Conservation (phyloP, 1,284 basidiomycete genomes). For the Chondrostereum purpureum region DNA sequence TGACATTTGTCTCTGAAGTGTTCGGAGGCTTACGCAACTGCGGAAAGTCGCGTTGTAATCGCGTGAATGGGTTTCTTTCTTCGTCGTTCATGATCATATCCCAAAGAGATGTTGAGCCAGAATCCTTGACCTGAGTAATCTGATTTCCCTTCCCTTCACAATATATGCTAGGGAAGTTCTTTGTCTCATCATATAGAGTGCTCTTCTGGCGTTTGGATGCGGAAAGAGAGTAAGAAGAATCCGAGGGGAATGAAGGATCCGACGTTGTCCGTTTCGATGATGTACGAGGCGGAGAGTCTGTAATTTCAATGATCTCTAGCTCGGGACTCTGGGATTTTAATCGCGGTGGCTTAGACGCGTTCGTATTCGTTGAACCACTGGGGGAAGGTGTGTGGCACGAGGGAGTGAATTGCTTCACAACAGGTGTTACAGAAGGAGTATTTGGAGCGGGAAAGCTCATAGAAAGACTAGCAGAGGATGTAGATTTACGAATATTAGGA, state of each 20-base stretch:
- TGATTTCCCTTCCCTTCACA: constrained; percentile 3
- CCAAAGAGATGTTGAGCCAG: constrained; percentile 11
- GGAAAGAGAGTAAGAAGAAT: constrained; percentile 32
- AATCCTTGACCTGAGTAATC: constrained; percentile 5
- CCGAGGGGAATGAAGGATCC: constrained; percentile 2
- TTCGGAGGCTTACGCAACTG: not conserved
- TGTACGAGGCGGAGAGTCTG: not conserved
- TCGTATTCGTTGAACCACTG: too few species aligned
- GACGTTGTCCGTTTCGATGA: constrained; percentile 3
- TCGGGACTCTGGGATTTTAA: too few species aligned
- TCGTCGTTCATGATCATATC: constrained; percentile 19
- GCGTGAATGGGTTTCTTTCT: constrained; percentile 12
- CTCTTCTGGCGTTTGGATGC: constrained; percentile 25
- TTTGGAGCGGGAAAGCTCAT: constrained; percentile 12
- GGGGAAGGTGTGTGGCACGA: too few species aligned
- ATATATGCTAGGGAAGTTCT: constrained; percentile 22
- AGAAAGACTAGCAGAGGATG: too few species aligned
- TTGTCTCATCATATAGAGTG: constrained; percentile 25
- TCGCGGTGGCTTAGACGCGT: too few species aligned
- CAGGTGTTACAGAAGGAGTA: constrained; percentile 11
- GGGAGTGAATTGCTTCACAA: too few species aligned
- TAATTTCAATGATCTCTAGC: not conserved
- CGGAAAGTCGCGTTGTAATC: constrained; percentile 13
- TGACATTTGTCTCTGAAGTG: not conserved
- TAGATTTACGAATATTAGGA: too few species aligned